A percentile compares a stretch with the other conserved stretches of the same genome.
Evolutionary conservation across 2,329 filamentous ascomycete species (phyloP).

Genomic region (Fusarium clavum): DNA sequence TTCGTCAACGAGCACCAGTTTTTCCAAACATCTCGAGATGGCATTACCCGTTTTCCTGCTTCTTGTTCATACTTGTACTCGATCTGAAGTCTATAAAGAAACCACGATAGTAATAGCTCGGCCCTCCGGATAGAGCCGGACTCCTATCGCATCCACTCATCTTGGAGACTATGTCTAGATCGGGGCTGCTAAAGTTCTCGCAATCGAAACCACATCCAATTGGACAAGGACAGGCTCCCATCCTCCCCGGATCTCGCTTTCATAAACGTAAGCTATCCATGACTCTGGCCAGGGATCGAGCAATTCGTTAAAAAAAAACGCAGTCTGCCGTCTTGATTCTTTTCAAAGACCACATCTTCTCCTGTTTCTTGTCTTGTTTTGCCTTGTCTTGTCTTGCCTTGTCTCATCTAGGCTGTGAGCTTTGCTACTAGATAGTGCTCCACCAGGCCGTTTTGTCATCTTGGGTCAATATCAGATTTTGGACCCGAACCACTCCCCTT

Average conservation of each 20-base stretch:
- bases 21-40: not conserved
- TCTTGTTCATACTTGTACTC: not conserved
- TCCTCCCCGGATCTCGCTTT: constrained; percentile 42
- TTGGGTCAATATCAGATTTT: constrained; percentile 8
- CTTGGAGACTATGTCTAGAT: constrained; percentile 45
- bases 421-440: not conserved
- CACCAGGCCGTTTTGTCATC: not conserved
- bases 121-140: constrained; percentile 30
- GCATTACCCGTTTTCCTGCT: not conserved
- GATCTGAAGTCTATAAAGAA: constrained; percentile 5
- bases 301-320: constrained; percentile 31
- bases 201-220: constrained; percentile 44
- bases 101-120: constrained; percentile 29
- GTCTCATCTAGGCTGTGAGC: not conserved
- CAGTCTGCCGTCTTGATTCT: constrained; percentile 16
- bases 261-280: constrained; percentile 45
- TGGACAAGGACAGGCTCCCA: constrained; percentile 34
- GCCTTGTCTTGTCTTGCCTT: not conserved
- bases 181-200: constrained; percentile 41
- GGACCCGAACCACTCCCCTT: constrained; percentile 2
- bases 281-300: constrained; percentile 28
- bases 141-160: constrained; percentile 46
- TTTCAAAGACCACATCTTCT: not conserved
- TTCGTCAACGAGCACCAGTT: not conserved
- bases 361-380: not conserved